phyloP scores from a whole-genome alignment of 768 basidiomycete genomes.

The Amanita rimosa region DNA sequence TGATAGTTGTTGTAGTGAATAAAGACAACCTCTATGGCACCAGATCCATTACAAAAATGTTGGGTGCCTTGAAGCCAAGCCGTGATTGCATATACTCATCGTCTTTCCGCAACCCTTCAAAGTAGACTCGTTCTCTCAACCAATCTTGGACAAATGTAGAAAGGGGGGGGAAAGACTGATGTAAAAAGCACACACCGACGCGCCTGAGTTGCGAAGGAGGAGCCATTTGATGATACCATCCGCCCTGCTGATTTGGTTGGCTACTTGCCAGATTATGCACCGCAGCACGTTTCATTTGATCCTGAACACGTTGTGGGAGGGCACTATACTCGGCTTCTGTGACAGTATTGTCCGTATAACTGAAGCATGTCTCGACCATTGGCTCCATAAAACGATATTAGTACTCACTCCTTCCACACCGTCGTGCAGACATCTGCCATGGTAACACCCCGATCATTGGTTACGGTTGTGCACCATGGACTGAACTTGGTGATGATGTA shows the following conservation, averaged over 20 bases:
- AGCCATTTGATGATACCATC: conserved; percentile 32
- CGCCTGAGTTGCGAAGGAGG: conserved; percentile 43
- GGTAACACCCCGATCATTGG: conserved; percentile 65
- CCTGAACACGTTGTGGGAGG: conserved; percentile 54
- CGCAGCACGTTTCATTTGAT: conserved; percentile 58
- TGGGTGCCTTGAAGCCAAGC: conserved; percentile 70
- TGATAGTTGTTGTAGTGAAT: background rate
- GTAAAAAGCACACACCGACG: conserved; percentile 38
- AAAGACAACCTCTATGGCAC: conserved; percentile 20
- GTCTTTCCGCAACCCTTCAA: conserved; percentile 51
- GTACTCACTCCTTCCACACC: conserved; percentile 68
- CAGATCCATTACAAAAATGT: conserved; percentile 66
- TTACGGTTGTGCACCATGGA: conserved; percentile 74
- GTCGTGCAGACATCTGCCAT: conserved; percentile 60
- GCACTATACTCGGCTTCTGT: conserved; percentile 55
- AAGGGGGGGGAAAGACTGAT: background rate
- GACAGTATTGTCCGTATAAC: conserved; percentile 59
- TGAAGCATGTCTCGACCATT: conserved; percentile 15
- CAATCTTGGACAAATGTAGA: conserved; percentile 38
- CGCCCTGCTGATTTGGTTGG: conserved; percentile 12
- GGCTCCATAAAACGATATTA: background rate
- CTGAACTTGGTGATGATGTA: conserved; percentile 46
- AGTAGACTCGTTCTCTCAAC: conserved; percentile 63
- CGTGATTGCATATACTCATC: conserved; percentile 47
- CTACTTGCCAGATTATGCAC: conserved; percentile 19